Conservation (phyloP, 2,329 filamentous ascomycete genomes). For the Arthroderma sp. region DNA sequence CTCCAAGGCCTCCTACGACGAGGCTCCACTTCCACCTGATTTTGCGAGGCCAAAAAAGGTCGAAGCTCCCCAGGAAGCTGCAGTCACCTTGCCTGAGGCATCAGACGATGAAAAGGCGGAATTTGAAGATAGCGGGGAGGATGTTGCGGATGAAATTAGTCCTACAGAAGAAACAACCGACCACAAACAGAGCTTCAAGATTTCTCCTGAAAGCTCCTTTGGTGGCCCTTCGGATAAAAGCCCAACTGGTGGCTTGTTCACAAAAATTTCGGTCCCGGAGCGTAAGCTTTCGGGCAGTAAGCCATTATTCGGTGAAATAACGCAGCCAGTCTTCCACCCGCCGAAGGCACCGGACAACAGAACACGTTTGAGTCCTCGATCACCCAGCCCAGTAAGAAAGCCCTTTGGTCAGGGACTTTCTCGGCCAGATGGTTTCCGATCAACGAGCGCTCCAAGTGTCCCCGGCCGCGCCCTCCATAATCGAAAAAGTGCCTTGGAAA, state of each 20-base stretch:
- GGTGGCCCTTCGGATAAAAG: slow-evolving; percentile 23
- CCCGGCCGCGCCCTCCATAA: slow-evolving; percentile 27
- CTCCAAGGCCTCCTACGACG: slow-evolving; percentile 28
- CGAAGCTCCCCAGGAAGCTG: neutral
- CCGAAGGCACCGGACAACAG: slow-evolving; percentile 21
- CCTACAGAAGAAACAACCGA: slow-evolving; percentile 18
- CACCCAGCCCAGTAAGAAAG: slow-evolving; percentile 34
- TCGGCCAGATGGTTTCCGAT: slow-evolving; percentile 21
- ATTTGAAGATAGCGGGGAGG: slow-evolving; percentile 34
- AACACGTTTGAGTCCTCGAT: slow-evolving; percentile 23
- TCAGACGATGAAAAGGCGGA: slow-evolving; percentile 24
- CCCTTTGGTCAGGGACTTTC: slow-evolving; percentile 17
- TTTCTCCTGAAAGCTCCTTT: slow-evolving; percentile 34
- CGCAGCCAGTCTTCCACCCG: slow-evolving; percentile 26
- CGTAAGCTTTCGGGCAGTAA: slow-evolving; percentile 17
- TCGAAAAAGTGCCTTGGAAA: slow-evolving; percentile 27
- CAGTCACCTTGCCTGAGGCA: slow-evolving; percentile 20
- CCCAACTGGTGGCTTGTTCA: slow-evolving; percentile 28
- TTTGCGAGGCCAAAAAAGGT: slow-evolving; percentile 10
- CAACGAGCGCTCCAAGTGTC: slow-evolving; percentile 25
- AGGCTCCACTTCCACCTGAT: slow-evolving; percentile 24
- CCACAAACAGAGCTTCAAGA: slow-evolving; percentile 23
- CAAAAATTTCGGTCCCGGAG: slow-evolving; percentile 21
- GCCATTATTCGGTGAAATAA: slow-evolving; percentile 33
- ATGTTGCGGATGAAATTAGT: slow-evolving; percentile 30